These are phyloP conservation scores for Talaromyces albobiverticillius DNA, from an alignment of 2,329 filamentous ascomycete species.

Conservation along the genomic window DNA sequence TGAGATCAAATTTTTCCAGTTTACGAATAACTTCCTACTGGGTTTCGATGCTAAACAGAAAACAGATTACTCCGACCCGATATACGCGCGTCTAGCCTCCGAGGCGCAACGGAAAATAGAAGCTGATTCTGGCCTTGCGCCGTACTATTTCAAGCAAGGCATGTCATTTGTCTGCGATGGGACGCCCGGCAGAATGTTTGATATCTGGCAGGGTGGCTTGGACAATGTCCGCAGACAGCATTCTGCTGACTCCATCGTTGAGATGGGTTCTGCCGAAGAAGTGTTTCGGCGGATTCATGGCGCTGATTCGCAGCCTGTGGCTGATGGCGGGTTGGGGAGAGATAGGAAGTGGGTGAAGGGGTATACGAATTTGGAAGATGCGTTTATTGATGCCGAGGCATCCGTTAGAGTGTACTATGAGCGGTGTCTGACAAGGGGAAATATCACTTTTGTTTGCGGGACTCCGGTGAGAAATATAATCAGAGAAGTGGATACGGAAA, in stretches of 20 bases:
- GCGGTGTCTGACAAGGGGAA: slow-evolving; percentile 17
- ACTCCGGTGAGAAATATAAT: slow-evolving; percentile 16
- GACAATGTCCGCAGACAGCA: slow-evolving; percentile 3
- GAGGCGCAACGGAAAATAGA: slow-evolving; percentile 21
- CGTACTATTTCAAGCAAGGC: slow-evolving; percentile 22
- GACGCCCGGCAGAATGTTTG: slow-evolving; percentile 16
- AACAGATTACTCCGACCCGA: slow-evolving; percentile 23
- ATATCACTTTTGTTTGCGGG: slow-evolving; percentile 21
- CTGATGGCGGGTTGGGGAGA: slow-evolving; percentile 4
- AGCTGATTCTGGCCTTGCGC: slow-evolving; percentile 18
- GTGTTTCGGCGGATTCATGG: slow-evolving; percentile 24
- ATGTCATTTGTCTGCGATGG: slow-evolving; percentile 24
- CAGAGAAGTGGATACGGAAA: background rate
- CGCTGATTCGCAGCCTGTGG: slow-evolving; percentile 11
- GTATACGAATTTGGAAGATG: slow-evolving; percentile 23
- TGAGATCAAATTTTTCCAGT: background rate
- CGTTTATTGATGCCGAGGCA: slow-evolving; percentile 24
- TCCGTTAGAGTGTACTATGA: slow-evolving; percentile 24
- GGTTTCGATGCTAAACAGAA: background rate
- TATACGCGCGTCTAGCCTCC: slow-evolving; percentile 21
- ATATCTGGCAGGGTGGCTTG: slow-evolving; percentile 16
- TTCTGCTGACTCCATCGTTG: slow-evolving; percentile 1
- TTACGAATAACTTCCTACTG: background rate
- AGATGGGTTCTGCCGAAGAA: slow-evolving; percentile 14
- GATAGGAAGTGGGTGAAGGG: slow-evolving; percentile 20